Evolutionary conservation across 2,329 filamentous ascomycete genomes (phyloP).

Genomic region (Fusarium bulbicola): DNA sequence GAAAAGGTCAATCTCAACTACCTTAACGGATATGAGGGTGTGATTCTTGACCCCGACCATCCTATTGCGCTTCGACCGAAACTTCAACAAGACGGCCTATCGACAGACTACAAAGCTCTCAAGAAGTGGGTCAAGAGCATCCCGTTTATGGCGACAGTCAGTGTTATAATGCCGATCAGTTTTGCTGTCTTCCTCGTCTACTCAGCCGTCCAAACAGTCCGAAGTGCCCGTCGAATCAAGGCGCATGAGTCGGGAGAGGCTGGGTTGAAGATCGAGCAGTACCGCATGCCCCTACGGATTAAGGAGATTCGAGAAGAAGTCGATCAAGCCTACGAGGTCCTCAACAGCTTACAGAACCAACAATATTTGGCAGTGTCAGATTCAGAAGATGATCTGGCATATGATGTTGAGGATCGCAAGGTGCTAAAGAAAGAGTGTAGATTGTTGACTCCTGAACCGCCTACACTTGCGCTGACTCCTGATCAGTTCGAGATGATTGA

Average conservation of each 20-base stretch:
- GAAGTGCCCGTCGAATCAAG: slow-evolving; percentile 77
- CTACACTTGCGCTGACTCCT: slow-evolving; percentile 79
- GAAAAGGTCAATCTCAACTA: slow-evolving; percentile 77
- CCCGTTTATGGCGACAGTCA: slow-evolving; percentile 71
- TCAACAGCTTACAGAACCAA: slow-evolving; percentile 73
- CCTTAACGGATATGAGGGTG: slow-evolving; percentile 74
- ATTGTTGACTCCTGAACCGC: slow-evolving; percentile 59
- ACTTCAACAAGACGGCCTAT: slow-evolving; percentile 41
- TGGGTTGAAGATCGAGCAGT: slow-evolving; percentile 73
- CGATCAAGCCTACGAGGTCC: slow-evolving; percentile 78
- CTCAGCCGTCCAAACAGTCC: slow-evolving; percentile 77
- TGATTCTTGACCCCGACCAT: slow-evolving; percentile 75
- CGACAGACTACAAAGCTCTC: slow-evolving; percentile 45
- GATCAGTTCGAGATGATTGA: slow-evolving; percentile 88
- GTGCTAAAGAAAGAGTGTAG: slow-evolving; percentile 54
- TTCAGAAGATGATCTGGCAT: slow-evolving; percentile 49
- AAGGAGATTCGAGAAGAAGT: slow-evolving; percentile 79
- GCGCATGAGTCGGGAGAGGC: slow-evolving; percentile 77
- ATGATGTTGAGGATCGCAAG: slow-evolving; percentile 50
- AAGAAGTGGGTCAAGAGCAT: slow-evolving; percentile 58
- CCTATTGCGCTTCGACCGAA: slow-evolving; percentile 64
- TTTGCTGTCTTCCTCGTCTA: slow-evolving; percentile 78
- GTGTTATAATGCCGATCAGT: slow-evolving; percentile 77
- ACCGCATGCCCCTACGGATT: slow-evolving; percentile 79
- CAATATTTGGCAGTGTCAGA: slow-evolving; percentile 73